These are phyloP conservation scores for Inonotus obliquus DNA, from an alignment of 1,284 basidiomycete genomes.

Conservation along the genomic window DNA sequence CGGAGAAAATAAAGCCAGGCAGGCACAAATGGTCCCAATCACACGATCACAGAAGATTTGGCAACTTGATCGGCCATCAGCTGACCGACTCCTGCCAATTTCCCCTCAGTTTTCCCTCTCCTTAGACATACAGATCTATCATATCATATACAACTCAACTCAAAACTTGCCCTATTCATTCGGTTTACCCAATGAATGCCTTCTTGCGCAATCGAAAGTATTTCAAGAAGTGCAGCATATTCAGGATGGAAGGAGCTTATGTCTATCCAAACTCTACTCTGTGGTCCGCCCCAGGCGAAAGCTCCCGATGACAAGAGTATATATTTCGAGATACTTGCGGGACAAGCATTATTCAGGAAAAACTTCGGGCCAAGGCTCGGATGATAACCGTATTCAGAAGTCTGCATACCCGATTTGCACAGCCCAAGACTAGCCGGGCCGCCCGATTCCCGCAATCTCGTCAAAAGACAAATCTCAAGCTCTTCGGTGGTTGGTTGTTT, in stretches of 20 bases:
- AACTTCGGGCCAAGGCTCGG: not conserved
- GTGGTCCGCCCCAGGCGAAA: not conserved
- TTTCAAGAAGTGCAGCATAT: too few species aligned
- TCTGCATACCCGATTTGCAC: not conserved
- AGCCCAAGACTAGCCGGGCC: not conserved
- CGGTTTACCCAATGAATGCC: not conserved
- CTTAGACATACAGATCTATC: not conserved
- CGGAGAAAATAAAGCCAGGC: not conserved
- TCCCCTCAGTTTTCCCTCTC: not conserved
- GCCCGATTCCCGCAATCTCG: not conserved
- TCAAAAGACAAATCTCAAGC: not conserved
- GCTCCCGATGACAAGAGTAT: not conserved
- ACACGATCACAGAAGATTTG: not conserved
- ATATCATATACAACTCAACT: not conserved
- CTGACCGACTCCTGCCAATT: not conserved
- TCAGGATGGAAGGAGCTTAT: too few species aligned
- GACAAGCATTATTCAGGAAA: not conserved
- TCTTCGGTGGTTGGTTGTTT: not conserved
- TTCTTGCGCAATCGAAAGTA: too few species aligned
- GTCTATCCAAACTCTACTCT: too few species aligned
- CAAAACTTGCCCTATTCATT: not conserved
- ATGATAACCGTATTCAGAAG: not conserved
- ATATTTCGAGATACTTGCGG: not conserved
- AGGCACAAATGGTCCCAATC: not conserved
- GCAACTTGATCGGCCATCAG: not conserved